Percentiles rank a stretch among this genome's conserved stretches.
These are phyloP conservation scores for Xylariomycetidae sp. DNA, from an alignment of 2,329 filamentous ascomycete species.

Conservation along the genomic window DNA sequence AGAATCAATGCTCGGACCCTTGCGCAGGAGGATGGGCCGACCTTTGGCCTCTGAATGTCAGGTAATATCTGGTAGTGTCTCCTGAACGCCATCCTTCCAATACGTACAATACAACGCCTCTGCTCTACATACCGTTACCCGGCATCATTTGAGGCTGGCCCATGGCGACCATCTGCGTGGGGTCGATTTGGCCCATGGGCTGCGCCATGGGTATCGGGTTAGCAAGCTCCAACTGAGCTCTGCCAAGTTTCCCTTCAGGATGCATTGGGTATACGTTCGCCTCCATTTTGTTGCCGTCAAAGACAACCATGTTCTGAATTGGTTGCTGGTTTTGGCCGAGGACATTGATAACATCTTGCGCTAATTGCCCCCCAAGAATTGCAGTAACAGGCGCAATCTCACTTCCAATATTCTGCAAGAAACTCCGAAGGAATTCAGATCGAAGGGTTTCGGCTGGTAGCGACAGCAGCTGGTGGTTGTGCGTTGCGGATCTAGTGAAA, in stretches of 20 bases:
- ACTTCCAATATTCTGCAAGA: conserved; percentile 78
- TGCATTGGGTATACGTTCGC: conserved; percentile 79
- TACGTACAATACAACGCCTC: too few relatives aligned
- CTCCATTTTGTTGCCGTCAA: conserved; percentile 78
- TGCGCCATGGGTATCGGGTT: conserved; percentile 14
- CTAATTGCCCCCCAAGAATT: conserved; percentile 82
- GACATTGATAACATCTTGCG: conserved; percentile 97
- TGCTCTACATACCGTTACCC: conserved; percentile 7
- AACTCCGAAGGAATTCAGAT: conserved; percentile 72
- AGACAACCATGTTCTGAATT: conserved; percentile 89
- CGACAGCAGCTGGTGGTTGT: conserved; percentile 71
- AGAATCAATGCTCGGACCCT: too few relatives aligned
- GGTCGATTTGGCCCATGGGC: conserved; percentile 13
- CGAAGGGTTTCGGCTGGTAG: conserved; percentile 63
- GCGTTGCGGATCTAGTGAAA: conserved; percentile 74
- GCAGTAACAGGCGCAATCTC: conserved; percentile 86
- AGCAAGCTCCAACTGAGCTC: conserved; percentile 35
- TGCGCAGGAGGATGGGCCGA: too few relatives aligned
- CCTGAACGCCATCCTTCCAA: too few relatives aligned
- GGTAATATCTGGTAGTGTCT: too few relatives aligned
- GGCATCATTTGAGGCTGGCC: conserved; percentile 11
- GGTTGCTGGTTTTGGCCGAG: conserved; percentile 87
- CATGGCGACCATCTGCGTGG: conserved; percentile 18
- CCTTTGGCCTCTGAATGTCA: too few relatives aligned
- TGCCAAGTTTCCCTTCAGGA: conserved; percentile 56